These are phyloP conservation scores for Pterocarpus santalinus DNA, from an alignment of 306 rosid species.

Conservation along the genomic window DNA sequence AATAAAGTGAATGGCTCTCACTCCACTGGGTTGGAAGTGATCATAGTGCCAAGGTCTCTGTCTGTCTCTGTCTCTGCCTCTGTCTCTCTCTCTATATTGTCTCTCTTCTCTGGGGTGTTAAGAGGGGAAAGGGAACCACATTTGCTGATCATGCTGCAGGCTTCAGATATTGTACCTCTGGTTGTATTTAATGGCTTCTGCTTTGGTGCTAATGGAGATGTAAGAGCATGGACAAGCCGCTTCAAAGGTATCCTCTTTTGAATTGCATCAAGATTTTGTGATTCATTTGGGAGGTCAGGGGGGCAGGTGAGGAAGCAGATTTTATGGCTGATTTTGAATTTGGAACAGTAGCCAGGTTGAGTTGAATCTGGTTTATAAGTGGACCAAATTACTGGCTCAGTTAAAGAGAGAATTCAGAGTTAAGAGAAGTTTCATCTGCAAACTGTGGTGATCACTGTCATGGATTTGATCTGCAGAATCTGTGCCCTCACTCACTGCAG, in stretches of 20 bases:
- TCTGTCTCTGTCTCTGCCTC: no score
- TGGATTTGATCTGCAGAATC: conserved; percentile 27
- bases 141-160: conserved; percentile 24
- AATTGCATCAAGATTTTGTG: conserved; percentile 7
- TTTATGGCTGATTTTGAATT: conserved; percentile 12
- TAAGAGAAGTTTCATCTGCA: conserved; percentile 12
- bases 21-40: neutral
- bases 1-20: conserved; percentile 2
- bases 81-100: neutral
- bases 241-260: conserved; percentile 23
- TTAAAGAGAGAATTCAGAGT: neutral
- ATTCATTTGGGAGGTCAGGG: neutral
- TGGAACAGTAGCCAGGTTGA: neutral
- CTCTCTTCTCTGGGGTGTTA: neutral
- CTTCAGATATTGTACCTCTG: conserved; percentile 8
- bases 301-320: conserved; percentile 1
- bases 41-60: neutral
- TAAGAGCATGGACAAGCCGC: neutral
- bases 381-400: neutral
- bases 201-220: conserved; percentile 15
- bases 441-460: neutral
- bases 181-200: conserved; percentile 29
- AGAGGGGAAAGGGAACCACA: neutral
- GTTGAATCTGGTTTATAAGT: conserved; percentile 6
- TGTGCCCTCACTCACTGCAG: neutral